phyloP scores from a whole-genome alignment of 2,329 filamentous ascomycete genomes.

The Microdochium nivale region DNA sequence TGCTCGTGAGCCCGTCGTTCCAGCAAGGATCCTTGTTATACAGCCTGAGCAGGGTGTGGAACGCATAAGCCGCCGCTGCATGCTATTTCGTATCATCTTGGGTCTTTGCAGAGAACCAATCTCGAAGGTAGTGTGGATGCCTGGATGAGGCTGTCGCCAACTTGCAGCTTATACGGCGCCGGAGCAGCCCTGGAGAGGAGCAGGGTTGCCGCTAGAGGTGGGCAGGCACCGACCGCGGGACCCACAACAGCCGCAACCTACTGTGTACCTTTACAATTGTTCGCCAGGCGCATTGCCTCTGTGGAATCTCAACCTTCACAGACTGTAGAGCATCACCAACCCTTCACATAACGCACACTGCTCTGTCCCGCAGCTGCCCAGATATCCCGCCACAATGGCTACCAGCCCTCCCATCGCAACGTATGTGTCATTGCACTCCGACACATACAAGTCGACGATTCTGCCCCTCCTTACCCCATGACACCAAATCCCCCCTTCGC shows the following conservation, averaged over 20 bases:
- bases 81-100: background rate
- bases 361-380: background rate
- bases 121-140: background rate
- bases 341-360: background rate
- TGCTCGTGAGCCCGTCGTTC: background rate
- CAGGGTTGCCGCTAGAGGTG: no score
- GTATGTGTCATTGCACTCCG: conserved; percentile 69
- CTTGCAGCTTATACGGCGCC: no score
- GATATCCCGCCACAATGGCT: conserved; percentile 6
- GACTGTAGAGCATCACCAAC: no score
- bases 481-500: background rate
- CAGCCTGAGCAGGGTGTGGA: background rate
- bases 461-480: background rate
- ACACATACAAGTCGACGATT: conserved; percentile 34
- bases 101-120: background rate
- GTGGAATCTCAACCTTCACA: no score
- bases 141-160: background rate
- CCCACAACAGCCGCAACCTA: no score
- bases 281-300: no score
- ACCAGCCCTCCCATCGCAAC: conserved; percentile 46
- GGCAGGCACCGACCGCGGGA: no score
- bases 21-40: background rate
- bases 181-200: no score
- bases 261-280: no score
- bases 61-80: background rate